phyloP scores from a whole-genome alignment of 2,329 filamentous ascomycete species.

The Hypoxylon sp. region DNA sequence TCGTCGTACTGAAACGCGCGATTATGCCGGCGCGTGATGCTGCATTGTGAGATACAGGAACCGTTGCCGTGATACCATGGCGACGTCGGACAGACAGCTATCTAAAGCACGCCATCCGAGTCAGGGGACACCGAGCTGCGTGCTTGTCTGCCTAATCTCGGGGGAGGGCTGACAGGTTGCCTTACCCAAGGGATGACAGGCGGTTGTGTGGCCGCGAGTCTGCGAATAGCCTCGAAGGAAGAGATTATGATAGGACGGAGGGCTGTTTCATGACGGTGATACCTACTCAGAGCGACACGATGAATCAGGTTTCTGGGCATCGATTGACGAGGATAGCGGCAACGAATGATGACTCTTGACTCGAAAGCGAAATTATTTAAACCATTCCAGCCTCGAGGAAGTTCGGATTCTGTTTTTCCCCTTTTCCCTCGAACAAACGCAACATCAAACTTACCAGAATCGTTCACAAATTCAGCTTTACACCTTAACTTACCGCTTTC shows the following conservation, averaged over 20 bases:
- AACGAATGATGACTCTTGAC: not conserved
- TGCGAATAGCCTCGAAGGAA: constrained; percentile 6
- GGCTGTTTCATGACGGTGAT: constrained; percentile 27
- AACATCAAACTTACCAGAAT: not conserved
- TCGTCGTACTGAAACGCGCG: constrained; percentile 22
- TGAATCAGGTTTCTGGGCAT: constrained; percentile 24
- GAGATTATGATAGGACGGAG: constrained; percentile 6
- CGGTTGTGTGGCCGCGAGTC: not conserved
- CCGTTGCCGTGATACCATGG: constrained; percentile 16
- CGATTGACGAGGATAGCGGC: constrained; percentile 12
- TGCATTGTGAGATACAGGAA: constrained; percentile 9
- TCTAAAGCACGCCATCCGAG: constrained; percentile 25
- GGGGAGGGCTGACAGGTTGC: constrained; percentile 6
- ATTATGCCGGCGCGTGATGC: constrained; percentile 9
- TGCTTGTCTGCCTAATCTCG: constrained; percentile 8
- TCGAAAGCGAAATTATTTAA: constrained; percentile 28
- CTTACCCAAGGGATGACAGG: constrained; percentile 6
- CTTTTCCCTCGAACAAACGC: constrained; percentile 18
- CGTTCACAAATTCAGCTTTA: not conserved
- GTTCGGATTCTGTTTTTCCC: not conserved
- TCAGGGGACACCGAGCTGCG: constrained; percentile 7
- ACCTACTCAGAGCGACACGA: constrained; percentile 24
- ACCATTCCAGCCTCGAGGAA: not conserved
- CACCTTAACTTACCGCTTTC: not conserved
- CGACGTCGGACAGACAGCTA: constrained; percentile 16